Evolutionary conservation across 2,329 filamentous ascomycete species (phyloP), one percentile per base, ranked within the genome.

Genomic region (Trichoderma cornu-damae): DNA sequence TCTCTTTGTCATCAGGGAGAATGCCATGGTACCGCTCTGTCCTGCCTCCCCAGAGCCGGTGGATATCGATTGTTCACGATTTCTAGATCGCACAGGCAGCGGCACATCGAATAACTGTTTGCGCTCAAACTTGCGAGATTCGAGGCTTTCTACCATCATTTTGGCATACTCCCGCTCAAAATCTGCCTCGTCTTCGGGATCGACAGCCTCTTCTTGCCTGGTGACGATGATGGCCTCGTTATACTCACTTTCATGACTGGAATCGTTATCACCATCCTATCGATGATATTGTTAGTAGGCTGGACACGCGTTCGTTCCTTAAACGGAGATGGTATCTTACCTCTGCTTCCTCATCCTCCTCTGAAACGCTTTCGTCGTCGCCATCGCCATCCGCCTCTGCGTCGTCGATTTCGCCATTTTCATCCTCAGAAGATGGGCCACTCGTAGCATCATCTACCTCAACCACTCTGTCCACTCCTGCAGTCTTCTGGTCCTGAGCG

Each of bases 121-220:
- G 61, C 94, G 89, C 68, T 99, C 94, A 64, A 96, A 96, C 67
- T 96, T 96, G 65, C 94, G 85, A 4, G 93, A 95, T 64, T 99
- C 94, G 66, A 96, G 77, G 74, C 93, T 96, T 72, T 99, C 94
- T 50, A 92, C 84, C 93, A 99, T 97, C 84, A 99, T 89, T 73
- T 96, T 96, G 35, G 94, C 92, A 71, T 96, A 94, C 73, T 97
- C 94, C 65, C 93, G 89, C 69, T 99, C 95, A 69, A 99, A 99
- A 40, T 99, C 94, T 6, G 93, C 94, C 68, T 99, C 94, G 38
- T 88, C 90, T 73, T 96, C 92, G 0, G 93, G 92, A 63, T 99
- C 92, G 57, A 92, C 81, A 65, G 93, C 84, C 69, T 96, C 90
- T 70, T 96, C 89, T 67, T 93, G 87, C 60, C 92, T 86, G 43